These are phyloP conservation scores for Fusarium nematophilum DNA, from an alignment of 2,329 filamentous ascomycete species.

Conservation along the genomic window DNA sequence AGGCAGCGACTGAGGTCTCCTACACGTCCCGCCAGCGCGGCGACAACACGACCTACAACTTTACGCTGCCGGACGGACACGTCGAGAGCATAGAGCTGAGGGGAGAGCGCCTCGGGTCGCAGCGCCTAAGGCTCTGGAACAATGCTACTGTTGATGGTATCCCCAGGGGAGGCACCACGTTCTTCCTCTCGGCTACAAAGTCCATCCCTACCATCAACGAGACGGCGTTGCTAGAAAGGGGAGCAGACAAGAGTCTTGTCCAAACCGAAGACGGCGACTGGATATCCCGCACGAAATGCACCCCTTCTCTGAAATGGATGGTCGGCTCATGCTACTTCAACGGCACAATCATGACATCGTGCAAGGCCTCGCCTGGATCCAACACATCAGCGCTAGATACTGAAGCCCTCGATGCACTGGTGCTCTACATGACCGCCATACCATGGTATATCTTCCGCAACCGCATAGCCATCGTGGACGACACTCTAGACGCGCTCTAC, in stretches of 20 bases:
- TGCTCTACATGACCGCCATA: slow-evolving; percentile 37
- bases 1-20: slow-evolving; percentile 31
- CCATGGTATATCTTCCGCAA: slow-evolving; percentile 36
- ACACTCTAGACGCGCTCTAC: slow-evolving; percentile 32
- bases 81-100: slow-evolving; percentile 27
- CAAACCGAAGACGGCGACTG: slow-evolving; percentile 28
- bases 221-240: slow-evolving; percentile 16
- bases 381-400: slow-evolving; percentile 31
- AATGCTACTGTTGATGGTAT: slow-evolving; percentile 22
- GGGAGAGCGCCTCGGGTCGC: slow-evolving; percentile 3
- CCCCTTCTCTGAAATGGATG: slow-evolving; percentile 25
- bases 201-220: slow-evolving; percentile 33
- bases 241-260: slow-evolving; percentile 27
- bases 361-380: background rate
- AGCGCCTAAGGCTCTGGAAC: slow-evolving; percentile 27
- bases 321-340: slow-evolving; percentile 35
- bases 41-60: slow-evolving; percentile 32
- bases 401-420: slow-evolving; percentile 18
- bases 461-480: slow-evolving; percentile 25
- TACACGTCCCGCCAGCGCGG: slow-evolving; percentile 20
- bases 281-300: slow-evolving; percentile 35
- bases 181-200: slow-evolving; percentile 29
- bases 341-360: slow-evolving; percentile 32
- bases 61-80: slow-evolving; percentile 25
- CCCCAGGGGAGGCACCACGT: slow-evolving; percentile 18